Conservation (phyloP, 257 asterid genomes). For the Capsicum pubescens region DNA sequence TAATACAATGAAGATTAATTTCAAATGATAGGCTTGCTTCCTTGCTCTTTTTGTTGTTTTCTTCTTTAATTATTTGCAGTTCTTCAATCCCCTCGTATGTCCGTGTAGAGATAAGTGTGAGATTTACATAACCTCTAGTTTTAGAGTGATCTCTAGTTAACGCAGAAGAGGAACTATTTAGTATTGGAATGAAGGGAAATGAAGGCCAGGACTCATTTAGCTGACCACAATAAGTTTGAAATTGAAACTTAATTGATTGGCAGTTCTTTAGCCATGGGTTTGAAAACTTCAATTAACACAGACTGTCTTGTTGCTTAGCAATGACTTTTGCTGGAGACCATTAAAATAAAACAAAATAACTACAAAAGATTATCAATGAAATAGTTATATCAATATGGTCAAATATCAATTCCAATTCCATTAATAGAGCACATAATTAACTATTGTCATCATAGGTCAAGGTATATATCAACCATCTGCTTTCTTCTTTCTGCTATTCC, state of each 20-base stretch:
- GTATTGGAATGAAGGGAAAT: neutral
- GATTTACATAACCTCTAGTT: too few relatives aligned
- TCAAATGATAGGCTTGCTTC: too few relatives aligned
- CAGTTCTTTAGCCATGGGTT: neutral
- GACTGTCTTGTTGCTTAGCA: neutral
- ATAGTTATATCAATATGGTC: neutral
- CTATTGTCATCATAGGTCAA: neutral
- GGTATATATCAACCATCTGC: neutral
- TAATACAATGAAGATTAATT: too few relatives aligned
- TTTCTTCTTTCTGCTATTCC: neutral
- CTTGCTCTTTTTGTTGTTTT: too few relatives aligned
- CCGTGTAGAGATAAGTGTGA: too few relatives aligned
- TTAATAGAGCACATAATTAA: neutral
- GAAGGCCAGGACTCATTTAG: neutral
- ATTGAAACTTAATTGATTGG: neutral
- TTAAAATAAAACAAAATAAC: neutral
- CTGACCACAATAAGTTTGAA: neutral
- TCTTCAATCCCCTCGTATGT: too few relatives aligned
- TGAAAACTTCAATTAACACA: neutral
- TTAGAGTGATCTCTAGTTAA: too few relatives aligned
- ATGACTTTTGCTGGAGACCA: neutral
- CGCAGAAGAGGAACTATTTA: too few relatives aligned
- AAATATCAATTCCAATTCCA: neutral
- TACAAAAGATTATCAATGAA: neutral
- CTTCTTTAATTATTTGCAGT: too few relatives aligned